phyloP scores from a whole-genome alignment of 495 filamentous ascomycete genomes.

The Penicillium bovifimosum region DNA sequence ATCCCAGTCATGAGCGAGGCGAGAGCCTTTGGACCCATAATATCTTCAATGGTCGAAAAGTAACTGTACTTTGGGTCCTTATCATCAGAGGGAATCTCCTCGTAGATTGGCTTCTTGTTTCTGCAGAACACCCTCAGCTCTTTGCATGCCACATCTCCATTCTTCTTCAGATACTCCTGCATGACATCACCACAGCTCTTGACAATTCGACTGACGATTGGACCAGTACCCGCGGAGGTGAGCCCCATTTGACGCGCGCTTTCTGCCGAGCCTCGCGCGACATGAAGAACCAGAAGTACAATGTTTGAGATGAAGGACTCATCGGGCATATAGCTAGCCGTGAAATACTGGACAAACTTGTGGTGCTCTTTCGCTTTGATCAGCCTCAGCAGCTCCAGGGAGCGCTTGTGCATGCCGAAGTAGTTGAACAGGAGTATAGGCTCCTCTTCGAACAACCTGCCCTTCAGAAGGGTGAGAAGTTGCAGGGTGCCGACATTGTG shows the following conservation, averaged over 20 bases:
- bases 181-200: constrained; percentile 26
- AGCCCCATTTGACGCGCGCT: constrained; percentile 16
- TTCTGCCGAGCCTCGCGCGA: constrained; percentile 23
- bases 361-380: constrained; percentile 25
- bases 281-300: constrained; percentile 22
- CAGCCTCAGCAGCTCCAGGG: constrained; percentile 23
- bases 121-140: constrained; percentile 30
- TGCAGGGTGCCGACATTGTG: constrained; percentile 23
- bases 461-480: constrained; percentile 25
- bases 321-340: constrained; percentile 24
- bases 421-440: constrained; percentile 27
- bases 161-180: constrained; percentile 23
- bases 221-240: not conserved
- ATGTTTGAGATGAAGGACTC: constrained; percentile 26
- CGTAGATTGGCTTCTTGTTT: constrained; percentile 27
- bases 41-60: constrained; percentile 18
- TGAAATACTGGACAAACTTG: constrained; percentile 28
- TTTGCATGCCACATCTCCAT: constrained; percentile 30
- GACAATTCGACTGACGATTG: constrained; percentile 22
- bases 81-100: constrained; percentile 19
- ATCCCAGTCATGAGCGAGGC: constrained; percentile 26
- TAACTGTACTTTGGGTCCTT: constrained; percentile 4
- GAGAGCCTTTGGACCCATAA: constrained; percentile 20
- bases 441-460: constrained; percentile 26
- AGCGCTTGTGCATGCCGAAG: constrained; percentile 30